Conservation (phyloP, 768 basidiomycete genomes). For the Plicaturopsis crispa region DNA sequence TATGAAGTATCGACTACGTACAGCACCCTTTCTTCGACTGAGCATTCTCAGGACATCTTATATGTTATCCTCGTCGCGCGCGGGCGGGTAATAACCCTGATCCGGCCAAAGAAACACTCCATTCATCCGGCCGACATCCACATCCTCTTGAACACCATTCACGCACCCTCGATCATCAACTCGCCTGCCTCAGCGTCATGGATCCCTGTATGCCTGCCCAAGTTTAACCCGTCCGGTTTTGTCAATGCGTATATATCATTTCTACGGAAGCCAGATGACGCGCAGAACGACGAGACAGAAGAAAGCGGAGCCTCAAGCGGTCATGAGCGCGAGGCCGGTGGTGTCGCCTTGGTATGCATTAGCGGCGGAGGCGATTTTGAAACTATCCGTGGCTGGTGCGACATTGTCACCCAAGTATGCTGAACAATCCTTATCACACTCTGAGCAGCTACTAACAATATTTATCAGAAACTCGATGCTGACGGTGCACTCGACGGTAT, state of each 20-base stretch:
- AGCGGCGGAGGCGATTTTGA: conserved; percentile 83
- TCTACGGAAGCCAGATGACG: conserved; percentile 33
- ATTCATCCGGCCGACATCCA: conserved; percentile 96
- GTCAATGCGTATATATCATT: conserved; percentile 87
- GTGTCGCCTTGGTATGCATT: conserved; percentile 70
- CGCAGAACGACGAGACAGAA: background rate
- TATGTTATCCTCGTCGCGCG: conserved; percentile 84
- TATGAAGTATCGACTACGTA: too few species aligned
- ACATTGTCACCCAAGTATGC: conserved; percentile 51
- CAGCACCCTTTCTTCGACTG: too few species aligned
- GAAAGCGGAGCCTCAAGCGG: background rate
- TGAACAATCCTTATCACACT: conserved; percentile 3
- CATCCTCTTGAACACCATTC: conserved; percentile 85
- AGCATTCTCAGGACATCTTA: conserved; percentile 83
- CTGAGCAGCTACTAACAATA: conserved; percentile 1
- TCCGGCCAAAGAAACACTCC: conserved; percentile 87
- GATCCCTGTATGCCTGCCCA: conserved; percentile 94
- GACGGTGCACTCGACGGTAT: conserved; percentile 51
- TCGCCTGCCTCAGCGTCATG: conserved; percentile 81
- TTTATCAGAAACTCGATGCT: conserved; percentile 51
- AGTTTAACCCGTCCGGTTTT: conserved; percentile 85
- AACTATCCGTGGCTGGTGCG: conserved; percentile 70
- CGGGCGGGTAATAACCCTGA: conserved; percentile 75
- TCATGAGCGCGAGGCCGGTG: conserved; percentile 18
- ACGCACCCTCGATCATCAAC: conserved; percentile 70